These are phyloP conservation scores for Aspergillus caelatus DNA, from an alignment of 2,329 filamentous ascomycete genomes.

Conservation along the genomic window DNA sequence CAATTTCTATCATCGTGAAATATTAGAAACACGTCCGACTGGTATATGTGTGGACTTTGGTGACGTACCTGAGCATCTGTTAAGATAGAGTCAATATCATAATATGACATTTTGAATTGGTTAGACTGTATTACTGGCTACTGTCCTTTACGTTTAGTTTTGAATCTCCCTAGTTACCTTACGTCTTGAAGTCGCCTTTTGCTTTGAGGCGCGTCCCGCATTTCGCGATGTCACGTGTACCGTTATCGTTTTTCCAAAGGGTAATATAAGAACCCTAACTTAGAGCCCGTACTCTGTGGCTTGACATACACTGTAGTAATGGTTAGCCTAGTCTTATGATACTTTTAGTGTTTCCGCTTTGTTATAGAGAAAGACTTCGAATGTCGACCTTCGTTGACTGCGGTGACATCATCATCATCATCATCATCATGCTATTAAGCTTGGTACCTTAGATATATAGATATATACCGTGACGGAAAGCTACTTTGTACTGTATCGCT, in stretches of 20 bases:
- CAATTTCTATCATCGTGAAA: conserved; percentile 68
- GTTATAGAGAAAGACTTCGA: not conserved
- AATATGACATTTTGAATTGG: conserved; percentile 41
- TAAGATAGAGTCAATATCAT: conserved; percentile 51
- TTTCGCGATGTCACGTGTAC: conserved; percentile 1
- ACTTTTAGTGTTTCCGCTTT: not conserved
- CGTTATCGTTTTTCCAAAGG: not conserved
- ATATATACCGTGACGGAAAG: too few species aligned
- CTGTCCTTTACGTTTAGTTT: not conserved
- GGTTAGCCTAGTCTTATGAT: not conserved
- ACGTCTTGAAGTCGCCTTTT: not conserved
- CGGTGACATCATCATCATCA: not conserved
- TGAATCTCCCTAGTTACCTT: not conserved
- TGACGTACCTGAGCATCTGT: conserved; percentile 46
- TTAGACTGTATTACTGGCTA: not conserved
- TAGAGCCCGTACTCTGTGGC: too few species aligned
- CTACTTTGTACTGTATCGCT: not conserved
- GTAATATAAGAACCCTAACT: not conserved
- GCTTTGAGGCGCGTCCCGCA: conserved; percentile 3
- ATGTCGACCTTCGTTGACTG: not conserved
- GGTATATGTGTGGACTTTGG: not conserved
- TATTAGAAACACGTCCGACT: conserved; percentile 16
- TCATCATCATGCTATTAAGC: not conserved
- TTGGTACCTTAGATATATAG: not conserved
- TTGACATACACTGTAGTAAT: too few species aligned